phyloP scores from a whole-genome alignment of 768 basidiomycete genomes.

The Leccinum uliginosum region DNA sequence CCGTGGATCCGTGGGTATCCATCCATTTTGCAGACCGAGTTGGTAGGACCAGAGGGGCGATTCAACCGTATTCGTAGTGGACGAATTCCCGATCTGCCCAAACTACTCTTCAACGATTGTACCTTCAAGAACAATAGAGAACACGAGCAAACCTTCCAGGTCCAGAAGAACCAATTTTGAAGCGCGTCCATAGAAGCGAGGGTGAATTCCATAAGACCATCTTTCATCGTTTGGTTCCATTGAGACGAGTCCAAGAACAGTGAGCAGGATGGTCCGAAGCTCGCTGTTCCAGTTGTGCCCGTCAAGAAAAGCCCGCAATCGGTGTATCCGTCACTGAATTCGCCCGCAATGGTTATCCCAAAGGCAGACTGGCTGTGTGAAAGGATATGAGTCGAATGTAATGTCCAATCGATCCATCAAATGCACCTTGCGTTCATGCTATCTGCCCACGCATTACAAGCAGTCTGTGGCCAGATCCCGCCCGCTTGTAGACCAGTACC shows the following conservation, averaged over 20 bases:
- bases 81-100: conserved; percentile 52
- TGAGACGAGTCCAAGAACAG: conserved; percentile 45
- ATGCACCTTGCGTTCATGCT: conserved; percentile 43
- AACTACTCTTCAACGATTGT: not conserved
- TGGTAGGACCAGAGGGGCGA: conserved; percentile 69
- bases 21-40: conserved; percentile 67
- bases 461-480: conserved; percentile 44
- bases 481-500: conserved; percentile 33
- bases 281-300: conserved; percentile 26
- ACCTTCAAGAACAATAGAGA: not conserved
- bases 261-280: conserved; percentile 34
- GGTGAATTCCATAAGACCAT: conserved; percentile 47
- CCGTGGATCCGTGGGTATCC: conserved; percentile 75
- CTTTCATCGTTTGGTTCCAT: conserved; percentile 50
- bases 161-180: conserved; percentile 74
- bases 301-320: conserved; percentile 56
- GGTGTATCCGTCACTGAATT: conserved; percentile 68
- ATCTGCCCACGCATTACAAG: conserved; percentile 58
- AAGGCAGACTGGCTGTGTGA: conserved; percentile 44
- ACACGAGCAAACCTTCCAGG: conserved; percentile 53
- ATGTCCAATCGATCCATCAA: not conserved
- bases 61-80: conserved; percentile 42
- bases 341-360: conserved; percentile 71
- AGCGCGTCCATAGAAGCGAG: conserved; percentile 63
- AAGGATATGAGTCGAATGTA: not conserved